Evolutionary conservation across 768 basidiomycete species (phyloP).

Genomic region (Trametes maxima): DNA sequence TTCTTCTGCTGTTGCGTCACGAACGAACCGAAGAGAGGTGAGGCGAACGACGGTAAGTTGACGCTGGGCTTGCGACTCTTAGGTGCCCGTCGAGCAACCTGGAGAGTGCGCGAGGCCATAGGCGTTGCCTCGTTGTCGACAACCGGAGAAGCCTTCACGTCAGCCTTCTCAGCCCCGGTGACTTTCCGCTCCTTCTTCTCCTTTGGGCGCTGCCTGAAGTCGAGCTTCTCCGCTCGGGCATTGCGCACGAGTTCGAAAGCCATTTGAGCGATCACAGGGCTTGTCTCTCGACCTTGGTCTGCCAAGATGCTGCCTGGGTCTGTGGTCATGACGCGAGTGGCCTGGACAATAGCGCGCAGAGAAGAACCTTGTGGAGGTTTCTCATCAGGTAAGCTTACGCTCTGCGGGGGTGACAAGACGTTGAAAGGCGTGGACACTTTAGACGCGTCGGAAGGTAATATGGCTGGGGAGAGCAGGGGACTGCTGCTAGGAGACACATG

Average conservation of each 20-base stretch:
- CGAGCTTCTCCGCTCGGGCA: conserved; percentile 64
- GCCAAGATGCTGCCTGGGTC: conserved; percentile 75
- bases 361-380: conserved; percentile 59
- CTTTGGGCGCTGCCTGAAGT: conserved; percentile 50
- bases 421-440: not conserved
- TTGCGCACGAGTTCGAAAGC: conserved; percentile 70
- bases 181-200: conserved; percentile 42
- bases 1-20: conserved; percentile 55
- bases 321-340: conserved; percentile 85
- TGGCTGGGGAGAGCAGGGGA: conserved; percentile 15
- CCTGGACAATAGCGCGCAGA: conserved; percentile 76
- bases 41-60: conserved; percentile 41
- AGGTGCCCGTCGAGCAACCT: conserved; percentile 14
- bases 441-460: conserved; percentile 6
- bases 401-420: conserved; percentile 22
- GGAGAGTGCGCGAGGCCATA: conserved; percentile 31
- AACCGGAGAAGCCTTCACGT: not conserved
- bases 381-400: conserved; percentile 25
- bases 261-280: conserved; percentile 58
- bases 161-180: conserved; percentile 13
- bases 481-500: conserved; percentile 15
- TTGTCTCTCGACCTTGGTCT: conserved; percentile 67
- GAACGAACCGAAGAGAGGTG: conserved; percentile 64
- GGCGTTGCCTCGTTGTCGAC: conserved; percentile 46
- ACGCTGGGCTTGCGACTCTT: conserved; percentile 27